Evolutionary conservation across 305 asterid species (phyloP).

Genomic region (Caryopteris hybrid): DNA sequence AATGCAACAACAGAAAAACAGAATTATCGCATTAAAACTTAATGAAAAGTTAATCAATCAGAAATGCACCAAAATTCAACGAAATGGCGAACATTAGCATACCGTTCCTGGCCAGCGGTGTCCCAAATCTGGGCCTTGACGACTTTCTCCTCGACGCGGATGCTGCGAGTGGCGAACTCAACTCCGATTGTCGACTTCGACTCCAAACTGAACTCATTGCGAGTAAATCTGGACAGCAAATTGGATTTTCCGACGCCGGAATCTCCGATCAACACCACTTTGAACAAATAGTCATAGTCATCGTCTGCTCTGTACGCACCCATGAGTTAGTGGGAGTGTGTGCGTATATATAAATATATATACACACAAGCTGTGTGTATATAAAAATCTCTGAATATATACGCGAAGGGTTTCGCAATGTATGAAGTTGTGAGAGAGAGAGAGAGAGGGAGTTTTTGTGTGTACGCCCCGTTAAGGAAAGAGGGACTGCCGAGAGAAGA

Average conservation of each 20-base stretch:
- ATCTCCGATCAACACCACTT: slow-evolving; percentile 48
- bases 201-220: slow-evolving; percentile 63
- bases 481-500: slow-evolving; percentile 23
- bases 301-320: slow-evolving; percentile 55
- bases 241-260: slow-evolving; percentile 52
- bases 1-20: background rate
- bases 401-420: slow-evolving; percentile 13
- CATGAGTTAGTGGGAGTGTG: slow-evolving; percentile 17
- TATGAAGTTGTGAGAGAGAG: background rate
- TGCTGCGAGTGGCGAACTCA: slow-evolving; percentile 66
- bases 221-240: slow-evolving; percentile 55
- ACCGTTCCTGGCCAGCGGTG: slow-evolving; percentile 76
- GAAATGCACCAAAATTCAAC: background rate
- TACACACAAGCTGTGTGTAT: background rate
- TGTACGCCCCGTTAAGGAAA: background rate
- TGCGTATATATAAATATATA: background rate
- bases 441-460: background rate
- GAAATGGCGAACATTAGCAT: background rate
- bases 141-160: slow-evolving; percentile 58
- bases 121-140: slow-evolving; percentile 79
- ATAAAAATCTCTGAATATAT: background rate
- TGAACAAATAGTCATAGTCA: slow-evolving; percentile 47
- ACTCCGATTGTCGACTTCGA: slow-evolving; percentile 71
- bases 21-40: background rate
- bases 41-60: background rate